Percentiles rank a stretch among this genome's conserved stretches.
phyloP scores from a whole-genome alignment of 1,139 yeast genomes.

The Debaryomycetaceae sp. region DNA sequence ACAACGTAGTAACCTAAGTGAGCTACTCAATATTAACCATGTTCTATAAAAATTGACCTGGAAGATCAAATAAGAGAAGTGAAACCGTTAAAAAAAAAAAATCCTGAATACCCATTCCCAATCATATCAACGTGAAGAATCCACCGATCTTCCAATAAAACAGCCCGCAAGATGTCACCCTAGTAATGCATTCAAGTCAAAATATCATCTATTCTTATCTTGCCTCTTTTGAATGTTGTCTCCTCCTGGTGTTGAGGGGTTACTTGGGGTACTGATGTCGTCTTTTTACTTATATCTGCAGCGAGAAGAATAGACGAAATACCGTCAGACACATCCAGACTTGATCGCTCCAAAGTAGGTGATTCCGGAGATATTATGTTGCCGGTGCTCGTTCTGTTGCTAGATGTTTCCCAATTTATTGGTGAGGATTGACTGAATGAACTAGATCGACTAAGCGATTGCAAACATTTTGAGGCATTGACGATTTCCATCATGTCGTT shows the following conservation, averaged over 20 bases:
- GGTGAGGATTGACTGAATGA: constrained; percentile 7
- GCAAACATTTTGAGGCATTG: constrained; percentile 40
- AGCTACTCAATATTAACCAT: no score
- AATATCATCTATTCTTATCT: constrained; percentile 26
- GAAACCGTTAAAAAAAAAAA: no score
- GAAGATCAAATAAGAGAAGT: no score
- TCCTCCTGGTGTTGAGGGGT: not conserved
- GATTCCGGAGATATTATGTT: not conserved
- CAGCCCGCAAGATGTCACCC: no score
- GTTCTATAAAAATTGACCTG: no score
- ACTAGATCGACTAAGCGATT: constrained; percentile 21
- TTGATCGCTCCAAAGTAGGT: constrained; percentile 4
- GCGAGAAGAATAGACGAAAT: constrained; percentile 27
- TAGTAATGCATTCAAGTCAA: constrained; percentile 11
- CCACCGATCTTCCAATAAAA: no score
- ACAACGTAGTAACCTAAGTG: no score
- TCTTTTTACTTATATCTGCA: constrained; percentile 19
- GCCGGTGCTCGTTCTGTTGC: not conserved
- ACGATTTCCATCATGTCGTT: constrained; percentile 32
- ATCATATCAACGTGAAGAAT: no score
- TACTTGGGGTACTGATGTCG: not conserved
- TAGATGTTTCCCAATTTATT: constrained; percentile 2
- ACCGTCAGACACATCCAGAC: constrained; percentile 12
- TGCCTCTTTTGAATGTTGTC: constrained; percentile 13
- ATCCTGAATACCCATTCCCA: no score